These are phyloP conservation scores for Silybum marianum DNA, from an alignment of 129 eudicot genomes.

Conservation along the genomic window DNA sequence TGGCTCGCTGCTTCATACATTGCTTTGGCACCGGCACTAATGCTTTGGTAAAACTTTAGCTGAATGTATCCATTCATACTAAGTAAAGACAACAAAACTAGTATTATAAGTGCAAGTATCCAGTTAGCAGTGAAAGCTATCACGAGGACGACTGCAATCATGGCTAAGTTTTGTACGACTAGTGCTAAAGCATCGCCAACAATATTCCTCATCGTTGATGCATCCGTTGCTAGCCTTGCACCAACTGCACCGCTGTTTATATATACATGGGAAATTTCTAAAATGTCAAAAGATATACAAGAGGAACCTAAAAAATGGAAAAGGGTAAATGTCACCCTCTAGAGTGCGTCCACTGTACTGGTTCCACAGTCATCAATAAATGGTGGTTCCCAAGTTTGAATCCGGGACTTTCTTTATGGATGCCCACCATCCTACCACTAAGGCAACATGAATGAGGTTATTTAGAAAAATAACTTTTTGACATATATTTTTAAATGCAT, in stretches of 20 bases:
- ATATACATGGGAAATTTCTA: not conserved
- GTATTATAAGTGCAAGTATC: slow-evolving; percentile 50
- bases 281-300: not conserved
- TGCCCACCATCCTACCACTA: not conserved
- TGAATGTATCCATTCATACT: slow-evolving; percentile 42
- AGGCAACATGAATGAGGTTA: not conserved
- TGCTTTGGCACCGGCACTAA: slow-evolving; percentile 54
- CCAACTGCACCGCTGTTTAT: slow-evolving; percentile 61
- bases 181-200: slow-evolving; percentile 51
- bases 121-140: slow-evolving; percentile 55
- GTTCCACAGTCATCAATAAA: not conserved
- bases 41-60: slow-evolving; percentile 36
- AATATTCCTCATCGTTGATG: slow-evolving; percentile 44
- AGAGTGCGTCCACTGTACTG: not conserved
- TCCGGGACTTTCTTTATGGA: too few relatives aligned
- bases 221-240: slow-evolving; percentile 58
- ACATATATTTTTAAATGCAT: too few relatives aligned
- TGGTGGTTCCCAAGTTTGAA: not conserved
- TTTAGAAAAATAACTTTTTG: too few relatives aligned
- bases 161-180: slow-evolving; percentile 48
- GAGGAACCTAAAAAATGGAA: not conserved
- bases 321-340: not conserved
- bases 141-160: slow-evolving; percentile 43
- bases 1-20: slow-evolving; percentile 61
- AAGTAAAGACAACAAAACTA: slow-evolving; percentile 42